Evolutionary conservation across 495 filamentous ascomycete species (phyloP).

Genomic region (Penicillium verhagenii): DNA sequence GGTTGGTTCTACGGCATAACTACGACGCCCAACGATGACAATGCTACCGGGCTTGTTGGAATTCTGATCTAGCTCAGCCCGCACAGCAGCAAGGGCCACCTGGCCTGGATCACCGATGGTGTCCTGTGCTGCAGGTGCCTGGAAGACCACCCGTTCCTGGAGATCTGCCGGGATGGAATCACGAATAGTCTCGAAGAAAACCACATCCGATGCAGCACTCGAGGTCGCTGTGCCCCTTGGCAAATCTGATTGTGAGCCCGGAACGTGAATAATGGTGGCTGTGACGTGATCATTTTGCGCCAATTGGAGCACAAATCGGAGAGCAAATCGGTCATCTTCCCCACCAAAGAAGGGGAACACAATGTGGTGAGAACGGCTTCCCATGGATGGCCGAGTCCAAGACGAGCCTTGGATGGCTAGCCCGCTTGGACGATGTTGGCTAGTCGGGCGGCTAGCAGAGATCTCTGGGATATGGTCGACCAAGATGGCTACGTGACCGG

Average conservation of each 20-base stretch:
- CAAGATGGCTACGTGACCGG: conserved; percentile 76
- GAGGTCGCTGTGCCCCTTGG: not conserved
- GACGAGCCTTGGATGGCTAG: conserved; percentile 58
- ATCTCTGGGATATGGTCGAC: conserved; percentile 59
- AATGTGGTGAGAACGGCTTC: conserved; percentile 75
- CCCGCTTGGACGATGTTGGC: conserved; percentile 51
- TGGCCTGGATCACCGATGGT: conserved; percentile 22
- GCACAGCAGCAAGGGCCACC: conserved; percentile 43
- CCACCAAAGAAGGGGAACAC: conserved; percentile 89
- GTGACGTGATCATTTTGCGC: conserved; percentile 70
- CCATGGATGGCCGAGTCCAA: conserved; percentile 36
- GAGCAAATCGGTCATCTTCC: conserved; percentile 75
- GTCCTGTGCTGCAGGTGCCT: conserved; percentile 17
- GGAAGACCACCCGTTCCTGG: conserved; percentile 61
- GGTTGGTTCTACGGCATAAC: conserved; percentile 19
- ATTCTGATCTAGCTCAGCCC: conserved; percentile 59
- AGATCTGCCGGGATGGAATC: conserved; percentile 61
- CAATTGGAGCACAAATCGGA: conserved; percentile 79
- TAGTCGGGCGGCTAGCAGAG: conserved; percentile 36
- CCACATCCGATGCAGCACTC: conserved; percentile 43
- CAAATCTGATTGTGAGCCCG: not conserved
- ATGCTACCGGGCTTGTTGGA: conserved; percentile 74
- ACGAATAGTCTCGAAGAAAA: conserved; percentile 62
- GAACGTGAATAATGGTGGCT: conserved; percentile 34
- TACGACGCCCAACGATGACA: conserved; percentile 67